These are phyloP conservation scores for Hygrocybe punicea DNA, from an alignment of 768 basidiomycete genomes.

Conservation along the genomic window DNA sequence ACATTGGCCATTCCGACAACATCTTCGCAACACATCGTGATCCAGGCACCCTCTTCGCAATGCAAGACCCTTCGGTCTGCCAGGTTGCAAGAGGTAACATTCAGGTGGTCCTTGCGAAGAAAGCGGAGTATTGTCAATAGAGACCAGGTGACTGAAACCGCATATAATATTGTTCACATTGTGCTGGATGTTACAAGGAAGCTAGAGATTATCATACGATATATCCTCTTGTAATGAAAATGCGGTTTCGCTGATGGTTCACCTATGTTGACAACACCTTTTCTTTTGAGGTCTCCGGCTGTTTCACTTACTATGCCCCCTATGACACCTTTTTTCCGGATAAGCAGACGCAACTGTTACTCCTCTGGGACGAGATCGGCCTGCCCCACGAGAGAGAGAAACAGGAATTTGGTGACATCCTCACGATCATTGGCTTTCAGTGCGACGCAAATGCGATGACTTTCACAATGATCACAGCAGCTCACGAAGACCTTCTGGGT, in stretches of 20 bases:
- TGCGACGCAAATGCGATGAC: constrained; percentile 36
- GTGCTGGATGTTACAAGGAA: no score
- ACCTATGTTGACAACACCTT: constrained; percentile 30
- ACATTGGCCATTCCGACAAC: no score
- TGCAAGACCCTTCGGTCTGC: no score
- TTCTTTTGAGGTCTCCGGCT: constrained; percentile 12
- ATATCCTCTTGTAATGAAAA: no score
- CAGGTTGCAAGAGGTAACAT: no score
- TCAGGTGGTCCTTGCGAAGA: no score
- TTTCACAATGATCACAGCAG: constrained; percentile 15
- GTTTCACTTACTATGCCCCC: constrained; percentile 22
- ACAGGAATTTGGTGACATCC: constrained; percentile 32
- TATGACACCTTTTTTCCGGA: constrained; percentile 25
- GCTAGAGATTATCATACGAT: no score
- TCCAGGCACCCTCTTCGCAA: no score
- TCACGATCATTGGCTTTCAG: constrained; percentile 40
- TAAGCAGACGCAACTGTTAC: constrained; percentile 33
- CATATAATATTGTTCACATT: no score
- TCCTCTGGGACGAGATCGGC: constrained; percentile 39
- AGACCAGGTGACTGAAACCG: no score
- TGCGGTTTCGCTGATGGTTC: neutral
- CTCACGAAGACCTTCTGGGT: constrained; percentile 11
- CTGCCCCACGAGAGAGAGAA: constrained; percentile 40
- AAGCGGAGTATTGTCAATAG: no score
- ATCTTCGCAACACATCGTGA: no score